Percentiles rank a stretch among this genome's conserved stretches.
Evolutionary conservation across 495 filamentous ascomycete genomes (phyloP).

Genomic region (Trichoderma asperelloides): DNA sequence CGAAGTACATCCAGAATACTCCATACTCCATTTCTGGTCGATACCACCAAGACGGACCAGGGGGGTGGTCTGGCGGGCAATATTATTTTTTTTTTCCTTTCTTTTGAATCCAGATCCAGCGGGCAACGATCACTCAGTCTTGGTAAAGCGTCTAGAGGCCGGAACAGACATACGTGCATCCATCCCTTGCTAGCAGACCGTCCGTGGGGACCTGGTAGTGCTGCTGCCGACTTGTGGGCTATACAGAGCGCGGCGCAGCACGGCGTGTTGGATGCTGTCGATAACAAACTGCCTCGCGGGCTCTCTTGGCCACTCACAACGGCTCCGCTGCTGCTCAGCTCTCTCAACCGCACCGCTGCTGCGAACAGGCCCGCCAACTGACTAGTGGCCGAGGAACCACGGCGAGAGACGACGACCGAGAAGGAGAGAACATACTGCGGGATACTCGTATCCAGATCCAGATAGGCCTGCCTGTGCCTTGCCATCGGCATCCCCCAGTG

Average conservation of each 20-base stretch:
- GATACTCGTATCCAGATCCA: not conserved
- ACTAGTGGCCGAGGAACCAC: too few species aligned
- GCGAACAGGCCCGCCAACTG: too few species aligned
- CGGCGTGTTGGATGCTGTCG: not conserved
- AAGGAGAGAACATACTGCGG: too few species aligned
- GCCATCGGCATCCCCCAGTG: not conserved
- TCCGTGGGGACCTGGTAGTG: too few species aligned
- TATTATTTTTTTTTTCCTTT: too few species aligned
- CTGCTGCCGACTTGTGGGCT: not conserved
- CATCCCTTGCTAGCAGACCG: too few species aligned
- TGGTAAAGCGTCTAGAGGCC: too few species aligned
- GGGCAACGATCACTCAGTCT: not conserved
- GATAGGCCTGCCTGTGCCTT: not conserved
- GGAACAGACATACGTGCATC: too few species aligned
- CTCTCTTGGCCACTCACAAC: not conserved
- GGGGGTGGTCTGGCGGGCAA: too few species aligned
- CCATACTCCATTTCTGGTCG: not conserved
- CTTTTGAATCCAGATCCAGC: not conserved
- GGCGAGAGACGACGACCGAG: too few species aligned
- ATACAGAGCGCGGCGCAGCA: not conserved
- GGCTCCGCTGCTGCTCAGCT: not conserved
- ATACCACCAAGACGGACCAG: too few species aligned
- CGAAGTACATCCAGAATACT: not conserved
- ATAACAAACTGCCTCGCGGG: constrained; percentile 1
- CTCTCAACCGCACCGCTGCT: not conserved